Evolutionary conservation across 2,329 filamentous ascomycete genomes (phyloP), one percentile per base, ranked within the genome.

Genomic region (Knoxdaviesia capensis): DNA sequence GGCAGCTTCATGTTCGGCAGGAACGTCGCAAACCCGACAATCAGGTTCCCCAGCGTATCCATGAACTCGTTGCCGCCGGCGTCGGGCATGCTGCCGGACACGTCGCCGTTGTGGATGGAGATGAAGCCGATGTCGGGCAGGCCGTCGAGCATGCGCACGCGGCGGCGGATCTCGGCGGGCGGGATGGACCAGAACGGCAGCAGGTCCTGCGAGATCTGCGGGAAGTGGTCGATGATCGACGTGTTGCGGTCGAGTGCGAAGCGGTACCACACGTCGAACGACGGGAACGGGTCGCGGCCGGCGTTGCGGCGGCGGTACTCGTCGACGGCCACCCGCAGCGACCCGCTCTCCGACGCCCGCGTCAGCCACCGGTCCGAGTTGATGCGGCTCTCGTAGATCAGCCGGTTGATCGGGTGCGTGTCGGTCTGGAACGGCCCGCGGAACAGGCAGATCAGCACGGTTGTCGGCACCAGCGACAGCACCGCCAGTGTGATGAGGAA

Each of bases 181-280:
- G 73, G 60, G 43, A 92, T 52, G 2, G 70, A 74, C 81, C 81
- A 86, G 53, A 92, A 93, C 0, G 84, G 83, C 3, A 75, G 61
- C 3, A 93, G 59, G 47, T 83, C 76, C 43, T 76, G 66, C 49
- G 82, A 76, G 43, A 93, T 85, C 39, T 80, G 82, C 49, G 82
- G 77, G 49, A 83, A 94, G 47, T 82, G 75, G 51, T 94, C 86
- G 43, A 90, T 74, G 41, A 93, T 63, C 41, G 73, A 63, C 0
- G 86, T 80, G 1, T 70, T 67, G 44, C 68, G 73, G n/a, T 69
- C 63, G 46, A 69, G 71, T 5, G 85, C 83, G 52, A 82, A 85
- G 20, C 78, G 68, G 53, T 79, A 93, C 86, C 86, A 94, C 48
- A 77, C 75, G 51, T 86, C 80, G 51, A 93, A 94, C 45, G 80